A percentile compares a stretch with the other conserved stretches of the same genome.
Conservation (phyloP, 257 asterid genomes). For the Paraleonurus japonicus region DNA sequence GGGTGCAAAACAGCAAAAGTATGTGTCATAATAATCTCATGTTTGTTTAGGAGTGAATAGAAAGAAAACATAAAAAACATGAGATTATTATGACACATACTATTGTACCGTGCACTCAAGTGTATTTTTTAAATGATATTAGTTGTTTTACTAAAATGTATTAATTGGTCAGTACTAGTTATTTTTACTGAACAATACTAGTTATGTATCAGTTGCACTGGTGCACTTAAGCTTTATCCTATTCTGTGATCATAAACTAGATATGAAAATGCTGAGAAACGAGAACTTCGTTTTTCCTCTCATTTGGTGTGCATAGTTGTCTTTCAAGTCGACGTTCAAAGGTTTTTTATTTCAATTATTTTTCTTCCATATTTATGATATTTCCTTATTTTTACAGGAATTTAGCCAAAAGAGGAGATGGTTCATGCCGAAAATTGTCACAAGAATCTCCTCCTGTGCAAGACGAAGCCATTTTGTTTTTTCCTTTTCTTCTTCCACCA, state of each 20-base stretch:
- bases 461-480: background rate
- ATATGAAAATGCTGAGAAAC: background rate
- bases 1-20: too few relatives aligned
- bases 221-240: too few relatives aligned
- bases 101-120: background rate
- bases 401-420: conserved; percentile 25
- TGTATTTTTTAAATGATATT: background rate
- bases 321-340: background rate
- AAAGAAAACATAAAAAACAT: too few relatives aligned
- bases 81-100: too few relatives aligned
- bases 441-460: conserved; percentile 2
- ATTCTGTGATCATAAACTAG: too few relatives aligned
- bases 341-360: background rate
- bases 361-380: background rate
- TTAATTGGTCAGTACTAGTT: background rate
- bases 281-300: too few relatives aligned
- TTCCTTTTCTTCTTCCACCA: background rate
- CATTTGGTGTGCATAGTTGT: background rate
- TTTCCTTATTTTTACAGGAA: conserved; percentile 36
- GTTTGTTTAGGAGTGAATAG: too few relatives aligned
- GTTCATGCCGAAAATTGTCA: conserved; percentile 37
- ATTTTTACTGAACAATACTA: too few relatives aligned
- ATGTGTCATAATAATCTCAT: too few relatives aligned
- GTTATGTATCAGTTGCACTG: too few relatives aligned
- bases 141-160: too few relatives aligned